Conservation (phyloP, 2,329 filamentous ascomycete species). For the Pseudogymnoascus sp. region DNA sequence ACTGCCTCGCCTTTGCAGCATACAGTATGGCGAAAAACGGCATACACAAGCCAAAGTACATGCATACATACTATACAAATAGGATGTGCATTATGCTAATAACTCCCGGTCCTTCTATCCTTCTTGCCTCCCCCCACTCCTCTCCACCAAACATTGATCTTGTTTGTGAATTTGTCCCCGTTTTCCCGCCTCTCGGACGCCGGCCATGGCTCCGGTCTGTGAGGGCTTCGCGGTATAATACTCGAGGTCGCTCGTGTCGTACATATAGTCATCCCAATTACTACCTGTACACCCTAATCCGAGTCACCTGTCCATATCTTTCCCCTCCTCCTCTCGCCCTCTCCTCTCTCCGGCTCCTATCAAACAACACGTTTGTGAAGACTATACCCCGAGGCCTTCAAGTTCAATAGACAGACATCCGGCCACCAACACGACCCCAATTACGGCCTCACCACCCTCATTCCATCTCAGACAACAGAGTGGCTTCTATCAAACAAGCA, state of each 20-base stretch:
- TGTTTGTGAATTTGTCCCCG: background rate
- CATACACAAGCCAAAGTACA: background rate
- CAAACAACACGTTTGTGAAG: background rate
- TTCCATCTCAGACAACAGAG: background rate
- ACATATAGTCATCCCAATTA: background rate
- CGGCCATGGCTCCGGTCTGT: background rate
- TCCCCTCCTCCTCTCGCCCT: background rate
- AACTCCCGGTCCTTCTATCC: background rate
- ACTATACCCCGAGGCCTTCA: background rate
- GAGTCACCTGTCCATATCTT: background rate
- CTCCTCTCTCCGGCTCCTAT: background rate
- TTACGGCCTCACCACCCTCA: background rate
- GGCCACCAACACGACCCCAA: background rate
- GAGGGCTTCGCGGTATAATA: background rate
- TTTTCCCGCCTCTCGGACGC: background rate
- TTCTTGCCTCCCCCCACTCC: background rate
- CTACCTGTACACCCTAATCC: background rate
- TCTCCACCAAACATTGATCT: slow-evolving; percentile 3
- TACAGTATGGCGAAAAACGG: background rate
- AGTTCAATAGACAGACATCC: background rate
- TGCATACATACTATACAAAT: background rate
- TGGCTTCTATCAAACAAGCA: slow-evolving; percentile 5
- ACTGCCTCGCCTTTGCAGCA: background rate
- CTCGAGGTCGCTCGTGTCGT: background rate
- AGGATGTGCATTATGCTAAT: background rate